Evolutionary conservation across 2,329 filamentous ascomycete species (phyloP).

Genomic region (Ustilaginoidea virens): DNA sequence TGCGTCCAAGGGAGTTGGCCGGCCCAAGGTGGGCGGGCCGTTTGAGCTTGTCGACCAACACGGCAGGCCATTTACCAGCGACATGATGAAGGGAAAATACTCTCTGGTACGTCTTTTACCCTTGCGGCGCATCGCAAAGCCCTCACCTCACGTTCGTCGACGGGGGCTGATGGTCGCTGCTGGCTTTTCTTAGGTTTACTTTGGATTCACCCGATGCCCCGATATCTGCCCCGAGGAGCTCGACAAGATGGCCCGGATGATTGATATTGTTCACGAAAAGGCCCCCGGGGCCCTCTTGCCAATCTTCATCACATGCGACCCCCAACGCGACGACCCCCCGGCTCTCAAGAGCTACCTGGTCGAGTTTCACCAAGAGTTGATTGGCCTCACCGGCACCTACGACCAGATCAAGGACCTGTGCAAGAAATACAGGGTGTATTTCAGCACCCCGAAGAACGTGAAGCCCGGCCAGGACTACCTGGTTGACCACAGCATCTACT

Average conservation of each 20-base stretch:
- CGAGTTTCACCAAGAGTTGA: conserved; percentile 77
- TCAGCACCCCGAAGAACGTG: conserved; percentile 78
- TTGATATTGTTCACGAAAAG: conserved; percentile 51
- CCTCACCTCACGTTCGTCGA: not conserved
- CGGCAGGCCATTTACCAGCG: conserved; percentile 60
- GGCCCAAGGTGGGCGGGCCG: conserved; percentile 79
- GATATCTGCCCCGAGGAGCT: conserved; percentile 98
- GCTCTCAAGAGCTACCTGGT: conserved; percentile 73
- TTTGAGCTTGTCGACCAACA: conserved; percentile 75
- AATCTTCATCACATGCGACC: conserved; percentile 92
- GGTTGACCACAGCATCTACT: conserved; percentile 98
- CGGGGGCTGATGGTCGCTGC: no score
- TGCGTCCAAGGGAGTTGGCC: conserved; percentile 81
- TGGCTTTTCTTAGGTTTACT: conserved; percentile 63
- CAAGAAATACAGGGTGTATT: conserved; percentile 94
- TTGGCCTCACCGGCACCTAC: conserved; percentile 86
- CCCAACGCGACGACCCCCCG: conserved; percentile 72
- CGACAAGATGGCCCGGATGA: conserved; percentile 97
- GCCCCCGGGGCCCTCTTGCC: conserved; percentile 45
- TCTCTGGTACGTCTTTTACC: conserved; percentile 50
- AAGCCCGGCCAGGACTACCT: conserved; percentile 92
- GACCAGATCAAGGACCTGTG: conserved; percentile 88
- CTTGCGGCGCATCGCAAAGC: no score
- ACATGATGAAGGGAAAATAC: conserved; percentile 78
- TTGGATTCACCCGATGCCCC: conserved; percentile 95